A percentile compares a stretch with the other conserved stretches of the same genome.
Evolutionary conservation across 192 early-diverging fungal species (phyloP).

Genomic region (Gigaspora rosea): DNA sequence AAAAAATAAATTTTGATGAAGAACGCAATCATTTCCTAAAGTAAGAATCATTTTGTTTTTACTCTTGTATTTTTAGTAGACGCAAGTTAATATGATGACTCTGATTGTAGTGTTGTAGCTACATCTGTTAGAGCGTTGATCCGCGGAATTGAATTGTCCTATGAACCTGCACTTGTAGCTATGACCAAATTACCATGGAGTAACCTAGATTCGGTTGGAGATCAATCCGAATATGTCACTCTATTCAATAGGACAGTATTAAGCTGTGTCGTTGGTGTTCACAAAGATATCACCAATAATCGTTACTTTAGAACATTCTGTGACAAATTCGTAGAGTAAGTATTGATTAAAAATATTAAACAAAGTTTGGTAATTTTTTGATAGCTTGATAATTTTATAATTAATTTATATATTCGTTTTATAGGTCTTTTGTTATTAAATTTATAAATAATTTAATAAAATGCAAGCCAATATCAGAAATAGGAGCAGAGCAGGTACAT

Average conservation of each 20-base stretch:
- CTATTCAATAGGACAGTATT: conserved; percentile 62
- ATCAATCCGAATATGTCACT: conserved; percentile 88
- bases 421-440: conserved; percentile 69
- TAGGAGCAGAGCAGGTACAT: conserved; percentile 89
- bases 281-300: conserved; percentile 63
- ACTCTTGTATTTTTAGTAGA: background rate
- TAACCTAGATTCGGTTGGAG: conserved; percentile 83
- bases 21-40: conserved; percentile 79
- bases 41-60: conserved; percentile 45
- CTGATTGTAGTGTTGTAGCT: conserved; percentile 54
- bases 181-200: conserved; percentile 85
- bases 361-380: background rate
- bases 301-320: conserved; percentile 87
- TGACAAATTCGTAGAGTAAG: conserved; percentile 90
- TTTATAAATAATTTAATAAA: conserved; percentile 70
- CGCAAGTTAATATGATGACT: background rate
- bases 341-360: conserved; percentile 16
- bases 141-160: conserved; percentile 60
- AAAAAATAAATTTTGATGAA: conserved; percentile 69
- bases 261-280: conserved; percentile 56
- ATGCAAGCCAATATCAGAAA: conserved; percentile 85
- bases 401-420: background rate
- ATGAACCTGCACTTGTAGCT: conserved; percentile 67
- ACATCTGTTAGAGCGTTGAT: conserved; percentile 70
- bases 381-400: background rate